Conservation (phyloP, 2,329 filamentous ascomycete species). For the Pleurostoma richardsiae region DNA sequence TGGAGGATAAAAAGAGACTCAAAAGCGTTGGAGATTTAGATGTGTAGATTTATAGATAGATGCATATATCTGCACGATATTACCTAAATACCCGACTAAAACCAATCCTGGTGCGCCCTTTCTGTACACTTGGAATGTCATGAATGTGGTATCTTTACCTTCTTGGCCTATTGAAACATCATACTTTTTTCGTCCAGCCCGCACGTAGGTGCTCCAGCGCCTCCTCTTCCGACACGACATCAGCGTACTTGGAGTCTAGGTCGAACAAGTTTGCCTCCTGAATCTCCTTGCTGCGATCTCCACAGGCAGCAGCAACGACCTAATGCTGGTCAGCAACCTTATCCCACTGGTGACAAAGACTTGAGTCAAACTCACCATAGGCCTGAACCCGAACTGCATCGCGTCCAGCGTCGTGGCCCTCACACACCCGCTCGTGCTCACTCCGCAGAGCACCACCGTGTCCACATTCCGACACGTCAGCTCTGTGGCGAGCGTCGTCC, state of each 20-base stretch:
- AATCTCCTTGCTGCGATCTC: constrained; percentile 36
- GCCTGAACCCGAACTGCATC: constrained; percentile 35
- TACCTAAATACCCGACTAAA: too few species aligned
- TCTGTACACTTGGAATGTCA: too few species aligned
- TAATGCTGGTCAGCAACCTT: constrained; percentile 7
- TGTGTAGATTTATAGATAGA: too few species aligned
- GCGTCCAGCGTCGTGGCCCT: constrained; percentile 37
- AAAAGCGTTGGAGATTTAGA: too few species aligned
- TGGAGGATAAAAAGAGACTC: too few species aligned
- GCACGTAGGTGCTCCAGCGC: constrained; percentile 28
- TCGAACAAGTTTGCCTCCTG: constrained; percentile 39
- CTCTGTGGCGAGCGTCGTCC: constrained; percentile 31
- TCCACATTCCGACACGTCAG: constrained; percentile 31
- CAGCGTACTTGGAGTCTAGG: constrained; percentile 39
- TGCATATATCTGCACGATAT: too few species aligned
- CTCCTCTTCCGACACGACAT: constrained; percentile 35
- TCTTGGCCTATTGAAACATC: too few species aligned
- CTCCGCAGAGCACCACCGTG: constrained; percentile 38
- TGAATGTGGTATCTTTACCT: too few species aligned
- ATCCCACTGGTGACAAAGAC: background rate
- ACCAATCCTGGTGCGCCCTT: too few species aligned
- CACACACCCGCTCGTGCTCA: constrained; percentile 41
- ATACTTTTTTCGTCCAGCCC: constrained; percentile 21
- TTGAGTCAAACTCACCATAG: constrained; percentile 28
- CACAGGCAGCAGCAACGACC: constrained; percentile 38